Conservation (phyloP, 176 grass and related monocot genomes). For the Sorghum bicolor region DNA sequence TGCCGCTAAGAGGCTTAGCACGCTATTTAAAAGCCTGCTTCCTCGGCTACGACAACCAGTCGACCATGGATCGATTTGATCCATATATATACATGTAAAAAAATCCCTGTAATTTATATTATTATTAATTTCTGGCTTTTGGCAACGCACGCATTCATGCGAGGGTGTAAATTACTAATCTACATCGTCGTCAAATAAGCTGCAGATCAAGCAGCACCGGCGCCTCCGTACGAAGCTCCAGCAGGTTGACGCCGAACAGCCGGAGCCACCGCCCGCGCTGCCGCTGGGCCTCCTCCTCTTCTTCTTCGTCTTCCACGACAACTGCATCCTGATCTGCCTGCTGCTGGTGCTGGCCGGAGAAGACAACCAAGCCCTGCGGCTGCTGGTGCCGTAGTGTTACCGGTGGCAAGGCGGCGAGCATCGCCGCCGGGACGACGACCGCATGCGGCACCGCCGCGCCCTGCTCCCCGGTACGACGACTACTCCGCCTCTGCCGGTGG, state of each 20-base stretch:
- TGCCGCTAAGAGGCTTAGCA: too few species aligned
- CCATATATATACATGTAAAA: too few species aligned
- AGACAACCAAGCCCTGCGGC: background rate
- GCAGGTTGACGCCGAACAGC: constrained; percentile 60
- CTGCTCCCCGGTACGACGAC: background rate
- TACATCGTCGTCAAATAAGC: background rate
- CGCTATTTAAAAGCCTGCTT: too few species aligned
- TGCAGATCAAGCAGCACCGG: constrained; percentile 43
- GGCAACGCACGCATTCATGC: too few species aligned
- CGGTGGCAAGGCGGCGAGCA: background rate
- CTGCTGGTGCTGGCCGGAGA: background rate
- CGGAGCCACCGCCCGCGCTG: constrained; percentile 14
- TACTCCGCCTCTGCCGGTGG: background rate
- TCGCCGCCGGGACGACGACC: background rate
- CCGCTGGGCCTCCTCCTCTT: background rate
- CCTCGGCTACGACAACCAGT: too few species aligned
- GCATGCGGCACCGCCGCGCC: background rate
- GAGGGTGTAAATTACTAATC: too few species aligned
- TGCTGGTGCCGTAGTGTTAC: background rate
- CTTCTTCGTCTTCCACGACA: background rate
- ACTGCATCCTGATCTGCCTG: background rate
- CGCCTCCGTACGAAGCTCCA: constrained; percentile 15
- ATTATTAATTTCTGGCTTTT: too few species aligned
- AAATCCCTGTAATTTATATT: too few species aligned
- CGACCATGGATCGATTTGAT: too few species aligned